Evolutionary conservation across 257 asterid species (phyloP).

Genomic region (Echites panduratus): DNA sequence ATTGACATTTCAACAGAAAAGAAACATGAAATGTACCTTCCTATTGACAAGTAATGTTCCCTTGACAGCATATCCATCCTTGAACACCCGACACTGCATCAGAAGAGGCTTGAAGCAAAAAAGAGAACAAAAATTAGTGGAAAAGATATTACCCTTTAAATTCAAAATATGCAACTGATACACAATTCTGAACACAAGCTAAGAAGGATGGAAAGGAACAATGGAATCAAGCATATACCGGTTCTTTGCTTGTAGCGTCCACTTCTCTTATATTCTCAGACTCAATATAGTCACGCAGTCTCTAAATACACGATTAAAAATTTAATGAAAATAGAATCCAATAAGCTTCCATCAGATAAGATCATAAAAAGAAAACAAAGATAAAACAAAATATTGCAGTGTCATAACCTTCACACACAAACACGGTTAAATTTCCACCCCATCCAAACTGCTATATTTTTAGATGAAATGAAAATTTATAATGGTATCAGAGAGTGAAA

Average conservation of each 20-base stretch:
- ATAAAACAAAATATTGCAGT: too few relatives aligned
- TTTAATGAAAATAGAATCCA: not conserved
- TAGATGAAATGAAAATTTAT: too few relatives aligned
- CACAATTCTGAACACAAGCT: not conserved
- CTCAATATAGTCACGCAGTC: slow-evolving; percentile 6
- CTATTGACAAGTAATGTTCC: slow-evolving; percentile 78
- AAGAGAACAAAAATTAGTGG: slow-evolving; percentile 4
- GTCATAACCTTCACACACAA: not conserved
- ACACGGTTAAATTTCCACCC: too few relatives aligned
- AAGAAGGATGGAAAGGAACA: not conserved
- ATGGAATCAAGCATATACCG: slow-evolving; percentile 30
- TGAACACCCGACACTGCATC: slow-evolving; percentile 81
- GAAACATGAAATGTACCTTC: slow-evolving; percentile 38
- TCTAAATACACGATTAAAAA: slow-evolving; percentile 8
- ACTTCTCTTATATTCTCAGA: slow-evolving; percentile 22
- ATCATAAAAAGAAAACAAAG: slow-evolving; percentile 5
- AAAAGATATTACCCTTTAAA: not conserved
- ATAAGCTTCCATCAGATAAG: not conserved
- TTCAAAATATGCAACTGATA: not conserved
- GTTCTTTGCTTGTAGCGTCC: slow-evolving; percentile 40
- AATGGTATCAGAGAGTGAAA: too few relatives aligned
- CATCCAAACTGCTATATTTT: too few relatives aligned
- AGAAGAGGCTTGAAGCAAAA: slow-evolving; percentile 59
- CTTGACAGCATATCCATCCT: slow-evolving; percentile 67
- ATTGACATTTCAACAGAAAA: not conserved